Percentiles rank a stretch among this genome's conserved stretches.
phyloP scores from a whole-genome alignment of 106 monocot species.

The Apostasia ramifera region DNA sequence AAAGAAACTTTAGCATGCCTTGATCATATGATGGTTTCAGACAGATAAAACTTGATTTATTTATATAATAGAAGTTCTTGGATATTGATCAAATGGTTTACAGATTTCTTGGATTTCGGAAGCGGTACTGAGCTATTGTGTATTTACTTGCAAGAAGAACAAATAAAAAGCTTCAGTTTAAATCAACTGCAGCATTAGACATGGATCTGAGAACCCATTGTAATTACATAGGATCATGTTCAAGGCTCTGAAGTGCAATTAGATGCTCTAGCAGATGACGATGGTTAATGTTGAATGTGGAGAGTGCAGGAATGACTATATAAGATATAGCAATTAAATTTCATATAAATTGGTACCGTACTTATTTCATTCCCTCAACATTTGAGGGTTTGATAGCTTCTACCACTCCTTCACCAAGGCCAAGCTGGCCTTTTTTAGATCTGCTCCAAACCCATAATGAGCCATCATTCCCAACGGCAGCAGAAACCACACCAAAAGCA shows the following conservation, averaged over 20 bases:
- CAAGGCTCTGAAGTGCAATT: too few relatives aligned
- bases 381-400: slow-evolving; percentile 53
- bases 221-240: too few relatives aligned
- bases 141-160: too few relatives aligned
- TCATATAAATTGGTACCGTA: slow-evolving; percentile 34
- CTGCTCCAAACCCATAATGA: slow-evolving; percentile 92
- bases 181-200: too few relatives aligned
- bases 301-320: too few relatives aligned
- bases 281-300: too few relatives aligned
- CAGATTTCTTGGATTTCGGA: background rate
- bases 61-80: background rate
- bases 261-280: too few relatives aligned
- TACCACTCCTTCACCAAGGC: slow-evolving; percentile 55
- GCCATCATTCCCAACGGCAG: slow-evolving; percentile 71
- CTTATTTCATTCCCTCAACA: slow-evolving; percentile 55
- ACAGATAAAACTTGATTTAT: background rate
- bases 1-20: background rate
- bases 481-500: slow-evolving; percentile 87
- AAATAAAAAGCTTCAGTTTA: too few relatives aligned
- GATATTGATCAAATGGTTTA: background rate
- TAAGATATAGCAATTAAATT: too few relatives aligned
- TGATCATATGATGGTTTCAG: background rate
- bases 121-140: background rate
- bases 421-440: slow-evolving; percentile 89
- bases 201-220: too few relatives aligned